Evolutionary conservation across 169 alveolate genomes (phyloP), one percentile per base, ranked within the genome.

Genomic region (Condylostoma magnum): DNA sequence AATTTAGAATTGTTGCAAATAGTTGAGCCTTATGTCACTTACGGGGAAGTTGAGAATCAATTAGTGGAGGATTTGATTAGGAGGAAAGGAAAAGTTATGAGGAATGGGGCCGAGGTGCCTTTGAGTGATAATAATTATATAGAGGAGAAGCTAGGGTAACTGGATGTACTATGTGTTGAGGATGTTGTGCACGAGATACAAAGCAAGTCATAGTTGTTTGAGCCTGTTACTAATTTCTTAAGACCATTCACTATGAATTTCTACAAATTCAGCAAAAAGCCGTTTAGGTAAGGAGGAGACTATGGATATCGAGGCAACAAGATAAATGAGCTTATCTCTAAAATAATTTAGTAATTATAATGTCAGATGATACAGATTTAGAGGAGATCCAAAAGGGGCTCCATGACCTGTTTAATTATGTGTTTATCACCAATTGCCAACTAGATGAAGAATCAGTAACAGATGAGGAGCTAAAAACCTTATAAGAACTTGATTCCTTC

Each of bases 81-180:
- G 83, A 90, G 87, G 84, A 82, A 93, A 87, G 94, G 93, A 4
- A 76, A 69, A 71, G 93, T 86, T 34, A 86, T 86, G 83, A 83
- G 82, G 60, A 80, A 85, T 71, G 86, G 90, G 47, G 30, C 81
- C 41, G 86, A 92, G 83, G 72, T 90, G 51, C 93, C 93, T 25
- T 74, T 90, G 48, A 65, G 79, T 27, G 86, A 83, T 76, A 90
- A 86, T 80, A 60, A 53, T 18, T 67, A 82, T 65, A 79, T 90
- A 74, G 92, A 86, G 69, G 60, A 85, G 48, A 53, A 53, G 20
- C 83, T 90, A 34, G 89, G 88, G 28, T 76, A 90, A 70, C 60
- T 47, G 67, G 89, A 85, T n/a, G 80, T 90, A 47, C 69, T 69
- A 41, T 82, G 91, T 76, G 60, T 90, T 58, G 96, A 90, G 76